These are phyloP conservation scores for Zanthoxylum bungeanum DNA, from an alignment of 345 rosid genomes.

Conservation along the genomic window DNA sequence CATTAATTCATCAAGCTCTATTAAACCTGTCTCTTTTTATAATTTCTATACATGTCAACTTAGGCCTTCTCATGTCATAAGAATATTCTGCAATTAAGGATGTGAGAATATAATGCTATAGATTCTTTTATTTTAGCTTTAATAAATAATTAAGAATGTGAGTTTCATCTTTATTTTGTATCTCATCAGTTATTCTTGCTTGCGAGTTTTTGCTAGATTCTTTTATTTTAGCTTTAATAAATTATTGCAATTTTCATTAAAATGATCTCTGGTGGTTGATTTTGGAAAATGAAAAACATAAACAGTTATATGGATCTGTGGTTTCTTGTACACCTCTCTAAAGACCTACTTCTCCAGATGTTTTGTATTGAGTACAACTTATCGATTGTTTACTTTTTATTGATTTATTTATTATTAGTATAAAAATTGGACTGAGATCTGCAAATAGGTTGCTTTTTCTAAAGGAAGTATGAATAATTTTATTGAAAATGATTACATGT, in stretches of 20 bases:
- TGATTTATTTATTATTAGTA: no score
- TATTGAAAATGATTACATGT: background rate
- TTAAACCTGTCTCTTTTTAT: no score
- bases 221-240: background rate
- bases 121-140: no score
- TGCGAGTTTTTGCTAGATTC: background rate
- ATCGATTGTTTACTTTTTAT: background rate
- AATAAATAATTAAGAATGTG: no score
- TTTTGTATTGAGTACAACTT: background rate
- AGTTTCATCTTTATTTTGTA: background rate
- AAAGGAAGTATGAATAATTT: background rate
- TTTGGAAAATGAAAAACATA: background rate
- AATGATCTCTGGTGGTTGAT: background rate
- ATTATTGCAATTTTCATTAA: background rate
- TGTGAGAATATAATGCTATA: background rate
- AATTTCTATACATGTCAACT: no score
- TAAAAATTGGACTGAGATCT: background rate
- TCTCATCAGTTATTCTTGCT: conserved; percentile 1
- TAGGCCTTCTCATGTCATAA: no score
- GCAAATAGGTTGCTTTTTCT: background rate
- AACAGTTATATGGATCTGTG: background rate
- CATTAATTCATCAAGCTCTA: no score
- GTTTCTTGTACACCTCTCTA: background rate
- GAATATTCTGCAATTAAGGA: background rate
- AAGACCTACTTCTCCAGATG: background rate